phyloP scores from a whole-genome alignment of 331 rosid species.

The Malus hybrid region DNA sequence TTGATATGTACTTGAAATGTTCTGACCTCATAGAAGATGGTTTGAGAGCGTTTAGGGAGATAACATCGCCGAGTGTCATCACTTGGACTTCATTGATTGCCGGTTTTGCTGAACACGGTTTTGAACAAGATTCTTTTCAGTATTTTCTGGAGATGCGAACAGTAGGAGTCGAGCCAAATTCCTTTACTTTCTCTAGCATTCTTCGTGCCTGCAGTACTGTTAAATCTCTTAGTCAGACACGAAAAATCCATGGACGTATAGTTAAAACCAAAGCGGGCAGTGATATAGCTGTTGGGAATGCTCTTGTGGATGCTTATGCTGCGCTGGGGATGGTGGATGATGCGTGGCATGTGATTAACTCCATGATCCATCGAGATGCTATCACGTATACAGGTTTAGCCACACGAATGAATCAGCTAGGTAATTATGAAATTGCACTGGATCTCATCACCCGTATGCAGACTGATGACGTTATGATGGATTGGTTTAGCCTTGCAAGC shows the following conservation, averaged over 20 bases:
- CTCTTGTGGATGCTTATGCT: conserved; percentile 70
- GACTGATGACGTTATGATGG: conserved; percentile 42
- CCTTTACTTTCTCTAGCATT: conserved; percentile 37
- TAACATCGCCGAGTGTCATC: conserved; percentile 40
- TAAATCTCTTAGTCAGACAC: conserved; percentile 32
- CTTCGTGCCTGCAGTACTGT: conserved; percentile 42
- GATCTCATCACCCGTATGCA: conserved; percentile 35
- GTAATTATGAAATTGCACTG: conserved; percentile 43
- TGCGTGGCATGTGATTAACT: conserved; percentile 40
- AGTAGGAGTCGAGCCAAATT: conserved; percentile 51
- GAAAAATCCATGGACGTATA: conserved; percentile 43
- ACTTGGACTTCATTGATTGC: conserved; percentile 68
- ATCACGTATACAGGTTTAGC: conserved; percentile 58
- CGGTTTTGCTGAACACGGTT: conserved; percentile 53
- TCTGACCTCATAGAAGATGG: conserved; percentile 33
- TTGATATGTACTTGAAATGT: conserved; percentile 65
- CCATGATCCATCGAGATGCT: conserved; percentile 40
- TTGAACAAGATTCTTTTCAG: conserved; percentile 36
- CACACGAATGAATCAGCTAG: conserved; percentile 43
- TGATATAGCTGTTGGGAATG: conserved; percentile 46
- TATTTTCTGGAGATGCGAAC: conserved; percentile 46
- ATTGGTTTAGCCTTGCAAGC: conserved; percentile 46
- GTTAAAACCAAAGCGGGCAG: conserved; percentile 39
- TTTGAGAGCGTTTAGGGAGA: conserved; percentile 39
- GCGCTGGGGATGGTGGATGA: conserved; percentile 37